A percentile compares a stretch with the other conserved stretches of the same genome.
These are phyloP conservation scores for Arachis hypogaea DNA, from an alignment of 306 rosid genomes.

Conservation along the genomic window DNA sequence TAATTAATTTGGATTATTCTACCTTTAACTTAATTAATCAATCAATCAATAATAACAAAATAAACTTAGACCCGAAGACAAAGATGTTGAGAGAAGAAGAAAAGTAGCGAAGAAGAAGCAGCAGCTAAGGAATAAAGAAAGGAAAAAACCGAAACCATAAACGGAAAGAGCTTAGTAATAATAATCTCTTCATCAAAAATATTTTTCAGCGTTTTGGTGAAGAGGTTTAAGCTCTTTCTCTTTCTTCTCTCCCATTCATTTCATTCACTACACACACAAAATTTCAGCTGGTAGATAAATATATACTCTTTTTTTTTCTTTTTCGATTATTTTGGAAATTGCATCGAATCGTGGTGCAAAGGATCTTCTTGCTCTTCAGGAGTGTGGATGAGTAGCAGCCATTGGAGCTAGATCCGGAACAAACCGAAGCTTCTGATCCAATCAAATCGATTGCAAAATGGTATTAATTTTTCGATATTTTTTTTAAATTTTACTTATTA, in stretches of 20 bases:
- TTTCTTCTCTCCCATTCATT: slow-evolving; percentile 23
- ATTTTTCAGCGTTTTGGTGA: slow-evolving; percentile 18
- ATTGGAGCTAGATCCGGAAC: slow-evolving; percentile 66
- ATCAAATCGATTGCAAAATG: slow-evolving; percentile 61
- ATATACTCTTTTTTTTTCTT: neutral
- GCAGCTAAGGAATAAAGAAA: too few relatives aligned
- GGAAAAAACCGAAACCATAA: neutral
- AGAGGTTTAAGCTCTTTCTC: slow-evolving; percentile 35
- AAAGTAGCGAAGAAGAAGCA: slow-evolving; percentile 35
- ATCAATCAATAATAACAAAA: neutral
- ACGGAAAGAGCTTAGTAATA: neutral
- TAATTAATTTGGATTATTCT: too few relatives aligned
- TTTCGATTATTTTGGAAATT: slow-evolving; percentile 34
- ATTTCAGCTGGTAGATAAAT: slow-evolving; percentile 20
- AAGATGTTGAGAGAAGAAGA: slow-evolving; percentile 45
- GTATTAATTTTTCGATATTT: slow-evolving; percentile 49
- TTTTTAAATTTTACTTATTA: neutral
- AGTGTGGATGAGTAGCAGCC: slow-evolving; percentile 40
- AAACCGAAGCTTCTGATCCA: slow-evolving; percentile 61
- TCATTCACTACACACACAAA: neutral
- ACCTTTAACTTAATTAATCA: too few relatives aligned
- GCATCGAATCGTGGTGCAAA: slow-evolving; percentile 39
- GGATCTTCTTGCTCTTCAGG: slow-evolving; percentile 43
- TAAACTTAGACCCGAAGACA: slow-evolving; percentile 41
- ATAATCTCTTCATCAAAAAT: slow-evolving; percentile 40